A percentile compares a stretch with the other conserved stretches of the same genome.
phyloP scores from a whole-genome alignment of 768 basidiomycete species.

The Dioszegia crocea region DNA sequence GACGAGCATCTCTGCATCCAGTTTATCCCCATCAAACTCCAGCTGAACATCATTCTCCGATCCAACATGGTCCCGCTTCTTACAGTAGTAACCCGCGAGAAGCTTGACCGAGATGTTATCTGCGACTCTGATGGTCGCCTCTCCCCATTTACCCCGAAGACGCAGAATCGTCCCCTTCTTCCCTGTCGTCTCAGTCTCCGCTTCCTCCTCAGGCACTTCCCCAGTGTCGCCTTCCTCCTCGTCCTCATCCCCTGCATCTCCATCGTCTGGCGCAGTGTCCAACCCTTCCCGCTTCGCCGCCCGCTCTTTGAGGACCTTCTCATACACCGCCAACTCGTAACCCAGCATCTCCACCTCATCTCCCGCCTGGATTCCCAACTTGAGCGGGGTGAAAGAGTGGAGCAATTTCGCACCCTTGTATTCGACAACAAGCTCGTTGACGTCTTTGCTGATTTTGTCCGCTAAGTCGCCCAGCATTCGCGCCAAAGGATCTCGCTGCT shows the following conservation, averaged over 20 bases:
- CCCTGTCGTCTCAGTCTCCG: no score
- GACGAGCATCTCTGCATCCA: slow-evolving; percentile 2
- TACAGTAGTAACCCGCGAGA: slow-evolving; percentile 6
- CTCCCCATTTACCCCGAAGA: slow-evolving; percentile 11
- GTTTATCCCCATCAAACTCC: slow-evolving; percentile 15
- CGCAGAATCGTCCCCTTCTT: slow-evolving; percentile 4
- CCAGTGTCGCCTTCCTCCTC: background rate
- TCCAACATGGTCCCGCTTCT: background rate
- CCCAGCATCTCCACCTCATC: background rate
- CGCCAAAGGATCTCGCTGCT: slow-evolving; percentile 16
- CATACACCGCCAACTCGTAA: slow-evolving; percentile 3
- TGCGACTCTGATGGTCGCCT: background rate
- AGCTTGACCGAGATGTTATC: background rate
- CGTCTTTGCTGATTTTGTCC: slow-evolving; percentile 12
- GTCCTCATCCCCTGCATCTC: background rate
- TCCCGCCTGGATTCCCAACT: background rate
- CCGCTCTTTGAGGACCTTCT: background rate
- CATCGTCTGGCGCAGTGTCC: background rate
- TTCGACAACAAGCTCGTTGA: slow-evolving; percentile 23
- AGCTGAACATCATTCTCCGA: slow-evolving; percentile 4
- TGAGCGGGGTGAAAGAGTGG: background rate
- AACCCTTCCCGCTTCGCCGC: background rate
- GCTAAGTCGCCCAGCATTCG: slow-evolving; percentile 15
- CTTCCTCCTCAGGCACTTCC: background rate
- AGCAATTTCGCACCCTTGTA: slow-evolving; percentile 14